Base-by-base conservation (phyloP, 129 eudicot genomes). In the Apium graveolens region DNA sequence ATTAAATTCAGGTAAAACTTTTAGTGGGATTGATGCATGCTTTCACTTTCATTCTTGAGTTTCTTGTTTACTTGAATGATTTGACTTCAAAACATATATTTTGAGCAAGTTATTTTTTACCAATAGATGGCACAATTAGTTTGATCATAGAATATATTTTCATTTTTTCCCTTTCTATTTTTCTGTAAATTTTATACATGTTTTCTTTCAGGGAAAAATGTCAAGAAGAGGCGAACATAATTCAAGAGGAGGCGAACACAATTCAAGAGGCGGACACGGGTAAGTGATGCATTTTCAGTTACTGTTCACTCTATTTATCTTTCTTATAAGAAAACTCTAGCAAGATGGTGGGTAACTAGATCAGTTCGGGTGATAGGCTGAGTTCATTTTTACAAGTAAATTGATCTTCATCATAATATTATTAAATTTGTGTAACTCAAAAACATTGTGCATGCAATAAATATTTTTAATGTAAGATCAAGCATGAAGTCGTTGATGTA, bases 251-350 rank as follows among this genome's bases (percentile, higher is more conserved):
- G 85, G 69, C 42, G 90, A 91, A 70, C 86, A n/a, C n/a, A 76
- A 82, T 81, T 86, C 89, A 18, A 84, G 84, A 75, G 88, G 80
- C 42, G 90, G 89, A 70, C 86, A 76, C 8, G 77, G 90, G 98
- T 93, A 79, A 93, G 92, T 65, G 63, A 68, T 79, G 55, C 45
- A 37, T 51, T 29, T 79, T 48, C 78, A 26, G 29, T 76, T 49
- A 70, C 35, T 76, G 0, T 78, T 34, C 35, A 17, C 29, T 32
- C n/a, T 26, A 44, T 76, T 80, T 29, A 51, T 5, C 83, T 76
- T 43, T 32, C 63, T 11, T 34, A 7, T 6, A 6, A 70, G 12
- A 37, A 17, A 18, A 70, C 18, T 37, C 45, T 70, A 1, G n/a
- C 24, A 70, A 34, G 11, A 70, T 70, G 45, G 13, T 70, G 44